Evolutionary conservation across 106 monocot species (phyloP), one percentile per base, ranked within the genome.

Genomic region (Acorus calamus): DNA sequence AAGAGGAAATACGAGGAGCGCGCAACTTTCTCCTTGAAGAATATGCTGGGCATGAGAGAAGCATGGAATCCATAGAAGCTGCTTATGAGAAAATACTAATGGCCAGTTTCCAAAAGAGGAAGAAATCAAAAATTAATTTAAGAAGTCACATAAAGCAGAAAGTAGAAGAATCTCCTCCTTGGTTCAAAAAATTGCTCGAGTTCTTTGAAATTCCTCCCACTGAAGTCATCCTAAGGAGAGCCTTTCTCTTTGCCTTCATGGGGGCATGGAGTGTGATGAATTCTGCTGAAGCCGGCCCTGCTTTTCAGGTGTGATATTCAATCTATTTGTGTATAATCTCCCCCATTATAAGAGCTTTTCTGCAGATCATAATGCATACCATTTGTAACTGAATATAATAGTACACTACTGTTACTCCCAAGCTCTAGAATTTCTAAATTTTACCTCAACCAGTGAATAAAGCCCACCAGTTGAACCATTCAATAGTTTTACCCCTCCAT

Each of bases 181-280:
- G 94, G 94, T 69, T 96, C 4, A 79, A 87, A 67, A 87, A 66
- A 60, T 64, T 96, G 63, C 66, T 96, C n/a, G 63, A 69, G 47
- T 84, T 62, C 74, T 55, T 96, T 10, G 94, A 96, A 70, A 47
- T 87, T 69, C 94, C 94, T 66, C 62, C 84, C 3, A 47, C 61
- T 28, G 90, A 87, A 57, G 69, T 90, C 11, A 76, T 87, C 47
- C 67, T 84, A 11, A 87, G 82, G 73, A 79, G 94, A 56, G 42
- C 87, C 11, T 96, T 90, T 69, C 82, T 96, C 52, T 96, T 96
- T 74, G 90, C 76, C 61, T 96, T 96, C 73, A 81, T 96, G 81
- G 94, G 76, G 2, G 87, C 57, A 52, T 96, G 94, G 94, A 96
- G 94, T 67, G 70, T 96, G 45, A 72, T 85, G 55, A 81, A 60